These are phyloP conservation scores for Polygonum maritimum DNA, from an alignment of 148 eudicot species.

Conservation along the genomic window DNA sequence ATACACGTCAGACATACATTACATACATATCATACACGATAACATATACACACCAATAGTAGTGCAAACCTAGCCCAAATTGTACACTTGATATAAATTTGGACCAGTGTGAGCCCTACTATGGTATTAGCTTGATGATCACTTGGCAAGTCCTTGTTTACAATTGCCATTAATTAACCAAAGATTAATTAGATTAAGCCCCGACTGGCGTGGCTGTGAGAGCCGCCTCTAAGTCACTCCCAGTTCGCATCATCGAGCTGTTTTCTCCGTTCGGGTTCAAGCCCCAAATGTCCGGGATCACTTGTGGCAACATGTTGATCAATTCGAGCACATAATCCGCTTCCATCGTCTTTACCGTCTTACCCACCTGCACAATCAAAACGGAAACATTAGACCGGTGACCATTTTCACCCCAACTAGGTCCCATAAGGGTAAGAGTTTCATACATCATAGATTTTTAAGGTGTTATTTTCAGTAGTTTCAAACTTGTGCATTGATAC, in stretches of 20 bases:
- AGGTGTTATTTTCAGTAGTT: no score
- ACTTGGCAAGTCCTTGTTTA: neutral
- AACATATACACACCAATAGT: neutral
- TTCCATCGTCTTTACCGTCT: slow-evolving; percentile 34
- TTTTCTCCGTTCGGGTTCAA: slow-evolving; percentile 15
- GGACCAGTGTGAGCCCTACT: neutral
- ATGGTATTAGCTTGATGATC: neutral
- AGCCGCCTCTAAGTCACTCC: slow-evolving; percentile 36
- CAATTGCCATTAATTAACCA: neutral
- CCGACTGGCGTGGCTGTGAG: slow-evolving; percentile 34
- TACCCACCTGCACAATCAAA: slow-evolving; percentile 45
- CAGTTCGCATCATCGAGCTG: slow-evolving; percentile 21
- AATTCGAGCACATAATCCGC: slow-evolving; percentile 67
- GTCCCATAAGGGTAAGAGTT: no score
- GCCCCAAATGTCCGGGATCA: slow-evolving; percentile 67
- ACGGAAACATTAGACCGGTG: neutral
- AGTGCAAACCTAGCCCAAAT: neutral
- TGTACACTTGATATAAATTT: neutral
- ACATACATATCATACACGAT: neutral
- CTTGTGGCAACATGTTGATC: slow-evolving; percentile 37
- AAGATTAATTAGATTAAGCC: slow-evolving; percentile 25
- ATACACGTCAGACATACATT: slow-evolving; percentile 7
- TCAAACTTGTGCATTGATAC: neutral
- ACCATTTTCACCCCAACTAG: no score
- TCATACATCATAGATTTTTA: no score